Conservation (phyloP, 2,329 filamentous ascomycete species). For the Gyromitra esculenta region DNA sequence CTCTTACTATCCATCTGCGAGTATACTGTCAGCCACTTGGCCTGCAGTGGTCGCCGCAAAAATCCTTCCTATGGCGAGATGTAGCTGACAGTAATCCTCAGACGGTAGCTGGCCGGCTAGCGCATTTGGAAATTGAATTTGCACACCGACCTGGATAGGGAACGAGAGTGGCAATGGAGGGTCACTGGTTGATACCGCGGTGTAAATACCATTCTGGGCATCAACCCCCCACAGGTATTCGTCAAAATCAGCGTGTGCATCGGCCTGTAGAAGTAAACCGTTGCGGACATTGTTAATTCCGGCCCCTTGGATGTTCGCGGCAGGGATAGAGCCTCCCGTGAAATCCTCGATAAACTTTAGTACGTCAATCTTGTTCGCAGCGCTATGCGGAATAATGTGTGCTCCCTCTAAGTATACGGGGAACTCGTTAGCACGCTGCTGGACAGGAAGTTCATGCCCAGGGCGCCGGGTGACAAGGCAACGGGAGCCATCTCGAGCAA, state of each 20-base stretch:
- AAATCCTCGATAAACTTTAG: background rate
- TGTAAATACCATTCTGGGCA: background rate
- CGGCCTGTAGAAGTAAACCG: background rate
- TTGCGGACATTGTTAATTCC: background rate
- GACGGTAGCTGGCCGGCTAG: too few relatives aligned
- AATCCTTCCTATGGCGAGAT: too few relatives aligned
- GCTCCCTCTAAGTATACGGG: background rate
- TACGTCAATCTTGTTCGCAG: background rate
- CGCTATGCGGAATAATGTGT: background rate
- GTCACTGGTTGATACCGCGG: background rate
- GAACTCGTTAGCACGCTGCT: background rate
- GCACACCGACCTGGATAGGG: too few relatives aligned
- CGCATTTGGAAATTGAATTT: too few relatives aligned
- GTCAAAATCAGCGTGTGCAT: background rate
- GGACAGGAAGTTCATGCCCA: background rate
- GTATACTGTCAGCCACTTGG: too few relatives aligned
- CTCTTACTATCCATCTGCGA: too few relatives aligned
- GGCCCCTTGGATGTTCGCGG: background rate
- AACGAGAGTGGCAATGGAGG: background rate
- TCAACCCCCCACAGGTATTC: background rate
- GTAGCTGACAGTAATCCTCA: too few relatives aligned
- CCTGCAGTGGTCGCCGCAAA: too few relatives aligned
- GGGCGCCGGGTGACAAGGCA: background rate
- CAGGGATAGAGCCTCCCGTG: background rate
- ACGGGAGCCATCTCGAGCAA: background rate